These are phyloP conservation scores for Cicer arietinum DNA, from an alignment of 306 rosid species.

Conservation along the genomic window DNA sequence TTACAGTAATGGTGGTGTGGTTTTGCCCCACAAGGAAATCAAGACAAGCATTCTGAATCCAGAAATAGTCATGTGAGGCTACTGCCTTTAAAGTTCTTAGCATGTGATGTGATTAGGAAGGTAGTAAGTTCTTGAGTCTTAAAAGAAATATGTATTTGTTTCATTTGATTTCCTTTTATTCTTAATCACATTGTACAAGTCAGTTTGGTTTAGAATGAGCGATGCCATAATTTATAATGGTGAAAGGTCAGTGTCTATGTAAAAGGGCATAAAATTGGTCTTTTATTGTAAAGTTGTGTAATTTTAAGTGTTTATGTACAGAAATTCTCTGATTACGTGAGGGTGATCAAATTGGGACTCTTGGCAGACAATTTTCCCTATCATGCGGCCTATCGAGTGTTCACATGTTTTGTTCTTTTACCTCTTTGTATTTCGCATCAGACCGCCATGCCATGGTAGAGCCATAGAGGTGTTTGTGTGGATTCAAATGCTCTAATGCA, in stretches of 20 bases:
- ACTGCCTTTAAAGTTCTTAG: constrained; percentile 27
- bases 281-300: constrained; percentile 31
- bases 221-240: constrained; percentile 33
- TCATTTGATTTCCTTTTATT: neutral
- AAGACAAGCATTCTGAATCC: constrained; percentile 95
- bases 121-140: constrained; percentile 38
- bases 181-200: constrained; percentile 29
- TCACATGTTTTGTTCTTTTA: neutral
- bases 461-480: neutral
- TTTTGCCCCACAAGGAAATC: constrained; percentile 98
- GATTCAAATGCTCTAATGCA: neutral
- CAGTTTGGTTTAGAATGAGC: constrained; percentile 34
- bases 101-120: constrained; percentile 26
- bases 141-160: constrained; percentile 22
- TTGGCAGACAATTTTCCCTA: neutral
- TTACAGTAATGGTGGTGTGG: constrained; percentile 95
- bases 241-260: constrained; percentile 43
- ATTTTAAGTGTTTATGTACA: constrained; percentile 31
- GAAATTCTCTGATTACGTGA: constrained; percentile 15
- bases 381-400: neutral
- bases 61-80: constrained; percentile 88
- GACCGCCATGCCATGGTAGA: neutral
- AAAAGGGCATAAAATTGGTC: constrained; percentile 38
- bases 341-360: neutral
- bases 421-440: neutral